Evolutionary conservation across 495 filamentous ascomycete genomes (phyloP), one percentile per base, ranked within the genome.

Genomic region (Penicillium canescens): DNA sequence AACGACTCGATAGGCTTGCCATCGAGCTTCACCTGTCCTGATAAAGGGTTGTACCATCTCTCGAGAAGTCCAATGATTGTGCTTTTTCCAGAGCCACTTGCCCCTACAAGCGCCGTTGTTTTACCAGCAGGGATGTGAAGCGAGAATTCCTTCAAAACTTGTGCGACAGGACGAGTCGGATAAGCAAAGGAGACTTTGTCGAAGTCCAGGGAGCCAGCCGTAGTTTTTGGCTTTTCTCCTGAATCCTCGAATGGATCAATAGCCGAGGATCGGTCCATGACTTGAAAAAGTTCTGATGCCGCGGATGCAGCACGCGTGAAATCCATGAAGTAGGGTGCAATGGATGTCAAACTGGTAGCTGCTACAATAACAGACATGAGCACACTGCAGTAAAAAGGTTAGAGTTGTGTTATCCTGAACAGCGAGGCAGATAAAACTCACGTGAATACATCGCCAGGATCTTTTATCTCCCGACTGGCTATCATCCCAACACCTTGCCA

Each of bases 61-160:
- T 95, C 90, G 1, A 95, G 84, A n/a, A 96, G 69, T 9, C 89
- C 91, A 28, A 95, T 82, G 36, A 96, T 87, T 3, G 91, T 96
- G 46, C 84, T 89, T 67, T 96, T 96, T 46, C 91, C 85, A 49
- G 85, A 86, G 8, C 91, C 89, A 28, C 86, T 87, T 18, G 89
- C 82, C 20, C 91, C 87, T 7, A 84, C 80, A 4, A 84, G 62
- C 2, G 78, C 81, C 7, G 73, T 68, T 34, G 76, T 77, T 40
- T 79, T 69, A 2, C 74, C 72, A 4, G 71, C 52, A 8, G 61
- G 63, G 45, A 82, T 71, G 0, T 62, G 66, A 3, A 85, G 48
- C 38, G 68, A 70, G 12, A 86, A 53, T 13, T 79, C 61, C 23
- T 80, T 57, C 8, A 84, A 61, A 0, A 85, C 75, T 39, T 69